Evolutionary conservation across 805 yeast species (phyloP).

Genomic region (Barnettozyma californica): DNA sequence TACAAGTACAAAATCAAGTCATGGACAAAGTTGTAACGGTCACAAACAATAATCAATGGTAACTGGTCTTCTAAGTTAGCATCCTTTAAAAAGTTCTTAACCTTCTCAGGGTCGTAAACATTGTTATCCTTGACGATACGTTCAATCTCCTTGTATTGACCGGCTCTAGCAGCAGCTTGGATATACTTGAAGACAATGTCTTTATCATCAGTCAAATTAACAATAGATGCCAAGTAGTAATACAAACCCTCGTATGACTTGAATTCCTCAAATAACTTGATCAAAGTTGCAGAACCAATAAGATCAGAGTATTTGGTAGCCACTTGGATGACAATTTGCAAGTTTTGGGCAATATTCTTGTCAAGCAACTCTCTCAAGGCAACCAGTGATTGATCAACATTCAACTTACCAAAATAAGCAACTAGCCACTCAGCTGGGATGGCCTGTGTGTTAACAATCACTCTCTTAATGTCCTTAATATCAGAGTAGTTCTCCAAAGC

Average conservation of each 20-base stretch:
- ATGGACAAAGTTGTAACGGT: conserved; percentile 84
- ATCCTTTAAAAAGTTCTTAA: conserved; percentile 94
- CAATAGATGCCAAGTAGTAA: conserved; percentile 89
- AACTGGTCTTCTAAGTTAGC: conserved; percentile 90
- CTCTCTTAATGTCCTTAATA: conserved; percentile 91
- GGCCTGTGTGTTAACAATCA: conserved; percentile 77
- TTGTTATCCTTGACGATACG: conserved; percentile 91
- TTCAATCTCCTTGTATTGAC: conserved; percentile 91
- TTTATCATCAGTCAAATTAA: conserved; percentile 87
- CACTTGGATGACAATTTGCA: conserved; percentile 92
- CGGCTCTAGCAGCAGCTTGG: conserved; percentile 86
- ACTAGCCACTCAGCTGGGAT: conserved; percentile 94
- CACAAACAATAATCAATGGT: conserved; percentile 95
- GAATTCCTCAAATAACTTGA: conserved; percentile 90
- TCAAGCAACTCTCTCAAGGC: conserved; percentile 84
- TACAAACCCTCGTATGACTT: conserved; percentile 90
- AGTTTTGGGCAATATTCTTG: conserved; percentile 72
- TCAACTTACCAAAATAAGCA: conserved; percentile 84
- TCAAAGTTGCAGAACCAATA: conserved; percentile 78
- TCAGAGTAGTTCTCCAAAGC: conserved; percentile 96
- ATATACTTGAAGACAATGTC: conserved; percentile 95
- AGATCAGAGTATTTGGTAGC: conserved; percentile 95
- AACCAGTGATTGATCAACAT: conserved; percentile 87
- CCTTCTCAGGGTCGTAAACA: conserved; percentile 94
- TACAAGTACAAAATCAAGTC: conserved; percentile 90